phyloP scores from a whole-genome alignment of 306 rosid genomes.

The Psophocarpus tetragonolobus region DNA sequence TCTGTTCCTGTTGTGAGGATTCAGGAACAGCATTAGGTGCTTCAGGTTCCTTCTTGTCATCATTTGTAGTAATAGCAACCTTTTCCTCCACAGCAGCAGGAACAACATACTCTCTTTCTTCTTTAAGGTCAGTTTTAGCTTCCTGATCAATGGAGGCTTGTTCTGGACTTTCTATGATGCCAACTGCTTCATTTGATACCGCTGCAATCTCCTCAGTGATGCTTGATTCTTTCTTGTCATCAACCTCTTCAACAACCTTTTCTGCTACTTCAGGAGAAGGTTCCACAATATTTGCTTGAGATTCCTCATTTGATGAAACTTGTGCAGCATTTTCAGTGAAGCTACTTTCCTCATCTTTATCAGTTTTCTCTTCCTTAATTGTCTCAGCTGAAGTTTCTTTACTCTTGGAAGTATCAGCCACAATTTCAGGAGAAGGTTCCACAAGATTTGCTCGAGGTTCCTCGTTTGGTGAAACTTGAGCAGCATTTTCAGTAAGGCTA shows the following conservation, averaged over 20 bases:
- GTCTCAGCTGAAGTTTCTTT: slow-evolving; percentile 36
- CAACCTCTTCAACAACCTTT: slow-evolving; percentile 34
- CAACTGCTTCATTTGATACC: slow-evolving; percentile 28
- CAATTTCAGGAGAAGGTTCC: slow-evolving; percentile 40
- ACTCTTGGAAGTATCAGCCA: slow-evolving; percentile 10
- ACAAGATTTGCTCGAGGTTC: slow-evolving; percentile 35
- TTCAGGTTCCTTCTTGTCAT: slow-evolving; percentile 44
- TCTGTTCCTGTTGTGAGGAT: slow-evolving; percentile 39
- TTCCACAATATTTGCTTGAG: slow-evolving; percentile 34
- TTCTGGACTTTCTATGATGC: not conserved
- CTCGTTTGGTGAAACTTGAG: slow-evolving; percentile 32
- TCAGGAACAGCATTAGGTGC: slow-evolving; percentile 33
- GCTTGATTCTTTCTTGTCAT: slow-evolving; percentile 40
- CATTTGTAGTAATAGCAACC: slow-evolving; percentile 22
- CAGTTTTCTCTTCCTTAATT: slow-evolving; percentile 31
- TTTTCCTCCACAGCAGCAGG: slow-evolving; percentile 32
- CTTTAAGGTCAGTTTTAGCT: slow-evolving; percentile 27
- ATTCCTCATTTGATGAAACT: slow-evolving; percentile 36
- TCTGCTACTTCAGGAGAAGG: slow-evolving; percentile 37
- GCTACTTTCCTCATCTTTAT: slow-evolving; percentile 32
- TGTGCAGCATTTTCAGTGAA: slow-evolving; percentile 4
- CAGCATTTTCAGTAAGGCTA: not conserved
- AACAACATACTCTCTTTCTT: slow-evolving; percentile 28
- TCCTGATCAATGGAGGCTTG: slow-evolving; percentile 30
- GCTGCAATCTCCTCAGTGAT: slow-evolving; percentile 29